Percentiles rank a stretch among this genome's conserved stretches.
phyloP scores from a whole-genome alignment of 345 rosid species.

The Populus ilicifolia region DNA sequence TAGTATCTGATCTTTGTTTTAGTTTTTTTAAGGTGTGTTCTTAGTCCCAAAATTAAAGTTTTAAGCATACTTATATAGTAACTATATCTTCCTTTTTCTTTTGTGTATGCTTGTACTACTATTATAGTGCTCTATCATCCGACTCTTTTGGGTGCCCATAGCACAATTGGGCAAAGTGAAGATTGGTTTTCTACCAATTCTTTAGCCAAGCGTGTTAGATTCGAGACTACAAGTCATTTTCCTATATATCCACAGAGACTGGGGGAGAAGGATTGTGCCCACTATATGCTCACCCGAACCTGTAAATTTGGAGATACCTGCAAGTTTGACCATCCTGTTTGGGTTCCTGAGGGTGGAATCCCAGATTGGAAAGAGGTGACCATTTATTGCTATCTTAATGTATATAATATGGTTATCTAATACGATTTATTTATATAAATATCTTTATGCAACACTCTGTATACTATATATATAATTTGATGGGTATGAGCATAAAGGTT shows the following conservation, averaged over 20 bases:
- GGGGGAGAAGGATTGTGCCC: slow-evolving; percentile 98
- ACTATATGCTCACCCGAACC: slow-evolving; percentile 97
- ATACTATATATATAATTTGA: slow-evolving; percentile 1
- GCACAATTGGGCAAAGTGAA: slow-evolving; percentile 84
- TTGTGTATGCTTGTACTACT: slow-evolving; percentile 51
- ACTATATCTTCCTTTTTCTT: slow-evolving; percentile 44
- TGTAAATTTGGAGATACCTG: slow-evolving; percentile 98
- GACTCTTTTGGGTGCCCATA: slow-evolving; percentile 73
- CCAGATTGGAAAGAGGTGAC: slow-evolving; percentile 99
- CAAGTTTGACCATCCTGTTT: slow-evolving; percentile 99
- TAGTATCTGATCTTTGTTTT: slow-evolving; percentile 4
- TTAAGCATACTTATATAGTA: slow-evolving; percentile 38
- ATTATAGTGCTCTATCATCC: slow-evolving; percentile 91
- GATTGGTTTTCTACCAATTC: slow-evolving; percentile 82
- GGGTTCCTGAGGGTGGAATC: slow-evolving; percentile 99
- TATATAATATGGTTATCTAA: slow-evolving; percentile 31
- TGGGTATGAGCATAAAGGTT: neutral
- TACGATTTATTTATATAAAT: slow-evolving; percentile 7
- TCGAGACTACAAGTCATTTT: slow-evolving; percentile 77
- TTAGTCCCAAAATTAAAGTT: slow-evolving; percentile 29
- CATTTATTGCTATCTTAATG: slow-evolving; percentile 50
- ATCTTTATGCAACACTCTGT: slow-evolving; percentile 6
- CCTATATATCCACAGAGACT: slow-evolving; percentile 93
- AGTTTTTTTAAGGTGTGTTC: slow-evolving; percentile 15
- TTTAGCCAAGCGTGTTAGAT: slow-evolving; percentile 86